Evolutionary conservation across 1,139 yeast genomes (phyloP), one percentile per base, ranked within the genome.

Genomic region (Geotrichum phurueaensis): DNA sequence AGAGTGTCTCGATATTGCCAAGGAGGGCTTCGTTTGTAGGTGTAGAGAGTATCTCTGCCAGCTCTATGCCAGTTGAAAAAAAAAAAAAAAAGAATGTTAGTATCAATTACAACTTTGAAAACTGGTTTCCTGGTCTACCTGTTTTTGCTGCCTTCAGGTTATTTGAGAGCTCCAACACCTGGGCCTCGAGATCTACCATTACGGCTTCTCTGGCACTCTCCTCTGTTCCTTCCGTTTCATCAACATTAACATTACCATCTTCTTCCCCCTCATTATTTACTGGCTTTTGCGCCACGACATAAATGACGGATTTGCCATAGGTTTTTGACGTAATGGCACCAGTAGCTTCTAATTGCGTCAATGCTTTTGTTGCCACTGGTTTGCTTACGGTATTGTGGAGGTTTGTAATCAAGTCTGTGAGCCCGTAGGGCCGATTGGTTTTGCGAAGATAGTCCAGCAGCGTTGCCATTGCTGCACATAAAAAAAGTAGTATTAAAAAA

Each of bases 361-460:
- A 57, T 1, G 74, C 70, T 47, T 68, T 70, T 3, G 64, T 60
- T 45, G 73, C 71, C 5, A 67, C 70, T 1, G 72, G 53, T 59
- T 75, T 76, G 4, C 70, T 63, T 2, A 75, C 54, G 10, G 68
- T 64, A 22, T 73, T 74, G 59, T 76, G 79, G 53, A 77, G 65
- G 63, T 77, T 77, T 55, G 72, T 70, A 47, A 71, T 64, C 51
- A 77, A 70, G 64, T 77, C 80, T 25, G 70, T 69, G 3, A 73
- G 71, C 1, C 79, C 74, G 60, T 76, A 75, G 10, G 79, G 81
- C 56, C 78, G 71, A 67, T 78, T 78, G 66, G 73, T 78, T 3
- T 65, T 63, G 57, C 68, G 64, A 69, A 78, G 67, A 64, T 77
- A 77, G 3, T 67, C 67, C 33, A 70, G 60, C 29, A 74, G 67